A percentile compares a stretch with the other conserved stretches of the same genome.
These are phyloP conservation scores for Ambrosia hybrid DNA, from an alignment of 140 eudicot species.

Conservation along the genomic window DNA sequence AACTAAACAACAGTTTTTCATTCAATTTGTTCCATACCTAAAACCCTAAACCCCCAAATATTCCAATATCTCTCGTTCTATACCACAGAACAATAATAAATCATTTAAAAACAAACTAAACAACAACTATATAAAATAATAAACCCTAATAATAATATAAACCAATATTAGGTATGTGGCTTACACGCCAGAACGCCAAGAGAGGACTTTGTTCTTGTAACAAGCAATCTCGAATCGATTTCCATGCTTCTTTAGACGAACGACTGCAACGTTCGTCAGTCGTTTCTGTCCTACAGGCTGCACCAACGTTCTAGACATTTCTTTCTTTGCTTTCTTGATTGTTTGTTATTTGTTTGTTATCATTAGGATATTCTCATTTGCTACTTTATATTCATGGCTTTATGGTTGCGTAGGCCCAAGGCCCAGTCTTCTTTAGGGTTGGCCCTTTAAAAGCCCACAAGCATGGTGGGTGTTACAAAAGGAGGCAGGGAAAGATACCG, in stretches of 20 bases:
- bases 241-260: constrained; percentile 87
- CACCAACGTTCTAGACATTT: constrained; percentile 77
- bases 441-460: too few species aligned
- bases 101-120: background rate
- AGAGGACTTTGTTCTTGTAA: constrained; percentile 96
- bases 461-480: too few species aligned
- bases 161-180: background rate
- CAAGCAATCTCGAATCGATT: constrained; percentile 94
- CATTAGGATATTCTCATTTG: too few species aligned
- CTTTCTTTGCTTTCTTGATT: background rate
- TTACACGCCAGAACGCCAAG: constrained; percentile 97
- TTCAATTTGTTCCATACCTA: constrained; percentile 1
- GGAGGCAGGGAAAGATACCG: too few species aligned
- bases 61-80: background rate
- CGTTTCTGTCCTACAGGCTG: constrained; percentile 97
- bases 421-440: too few species aligned
- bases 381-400: too few species aligned
- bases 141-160: background rate
- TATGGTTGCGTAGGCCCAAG: too few species aligned
- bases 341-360: too few species aligned
- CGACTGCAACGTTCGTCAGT: constrained; percentile 90
- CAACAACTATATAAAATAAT: background rate
- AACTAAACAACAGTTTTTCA: too few species aligned
- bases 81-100: background rate
- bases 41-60: constrained; percentile 20